Conservation (phyloP, 2,329 filamentous ascomycete species). For the Alternaria atra region DNA sequence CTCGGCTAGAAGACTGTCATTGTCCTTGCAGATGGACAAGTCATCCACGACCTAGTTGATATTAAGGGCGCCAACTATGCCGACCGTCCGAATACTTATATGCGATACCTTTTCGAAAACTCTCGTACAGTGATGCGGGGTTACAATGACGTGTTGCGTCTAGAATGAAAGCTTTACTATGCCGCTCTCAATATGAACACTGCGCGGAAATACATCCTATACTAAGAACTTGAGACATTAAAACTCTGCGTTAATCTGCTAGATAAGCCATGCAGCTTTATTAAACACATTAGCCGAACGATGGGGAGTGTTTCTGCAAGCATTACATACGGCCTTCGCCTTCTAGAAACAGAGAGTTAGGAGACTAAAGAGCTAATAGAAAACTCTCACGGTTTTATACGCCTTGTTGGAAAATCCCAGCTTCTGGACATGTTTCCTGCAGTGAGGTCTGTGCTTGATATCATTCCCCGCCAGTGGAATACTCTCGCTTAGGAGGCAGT, state of each 20-base stretch:
- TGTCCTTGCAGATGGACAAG: slow-evolving; percentile 1
- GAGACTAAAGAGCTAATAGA: not conserved
- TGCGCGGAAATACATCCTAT: slow-evolving; percentile 12
- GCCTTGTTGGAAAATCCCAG: not conserved
- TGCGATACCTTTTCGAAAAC: not conserved
- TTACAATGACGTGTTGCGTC: not conserved
- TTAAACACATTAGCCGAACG: not conserved
- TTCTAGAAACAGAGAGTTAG: not conserved
- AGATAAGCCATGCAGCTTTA: not conserved
- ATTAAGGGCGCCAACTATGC: slow-evolving; percentile 1
- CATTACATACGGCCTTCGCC: slow-evolving; percentile 6
- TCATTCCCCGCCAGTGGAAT: not conserved
- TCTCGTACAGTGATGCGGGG: slow-evolving; percentile 1
- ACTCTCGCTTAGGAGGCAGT: not conserved
- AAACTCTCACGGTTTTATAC: slow-evolving; percentile 5
- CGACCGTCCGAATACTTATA: not conserved
- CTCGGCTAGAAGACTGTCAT: slow-evolving; percentile 2
- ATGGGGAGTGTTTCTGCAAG: slow-evolving; percentile 2
- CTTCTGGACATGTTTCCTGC: not conserved
- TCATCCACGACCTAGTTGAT: slow-evolving; percentile 1
- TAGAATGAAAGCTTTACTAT: slow-evolving; percentile 14
- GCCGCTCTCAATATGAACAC: slow-evolving; percentile 9
- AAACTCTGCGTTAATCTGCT: slow-evolving; percentile 4
- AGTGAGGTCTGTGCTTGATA: not conserved
- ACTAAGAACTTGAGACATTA: slow-evolving; percentile 12